Evolutionary conservation across 2,329 filamentous ascomycete species (phyloP), one percentile per base, ranked within the genome.

Genomic region (Trichoderma oligosporum): DNA sequence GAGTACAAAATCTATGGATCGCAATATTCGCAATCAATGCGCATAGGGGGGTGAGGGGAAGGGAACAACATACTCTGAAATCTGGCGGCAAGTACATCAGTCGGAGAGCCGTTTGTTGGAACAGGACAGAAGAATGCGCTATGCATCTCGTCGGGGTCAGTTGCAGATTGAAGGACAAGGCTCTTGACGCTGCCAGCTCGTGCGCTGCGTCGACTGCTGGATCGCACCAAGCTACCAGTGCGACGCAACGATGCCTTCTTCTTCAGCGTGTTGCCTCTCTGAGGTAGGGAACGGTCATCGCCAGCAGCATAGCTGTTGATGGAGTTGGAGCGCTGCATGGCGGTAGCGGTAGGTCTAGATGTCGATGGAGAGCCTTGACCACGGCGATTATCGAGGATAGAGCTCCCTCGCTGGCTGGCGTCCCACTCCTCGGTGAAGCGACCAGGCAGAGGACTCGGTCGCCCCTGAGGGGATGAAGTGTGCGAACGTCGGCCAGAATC

Each of bases 101-200:
- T 97, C 2, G 94, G 94, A 52, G 86, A 91, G 4, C 91, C 90
- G 16, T 82, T 83, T 4, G 90, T 97, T 3, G 92, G 94, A 31
- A 99, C 87, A 1, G 94, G 94, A 47, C 91, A 91, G 70, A 86
- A 87, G 70, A 97, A 97, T 41, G 88, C 90, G 73, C 89, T 97
- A 69, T 92, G 88, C 63, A 81, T 78, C 68, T 90, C 85, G 59
- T 87, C 83, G 60, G 83, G 80, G 60, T 90, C 86, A 27, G 78
- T 79, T 4, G 78, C 82, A 59, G 88, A 85, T 59, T 89, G 88
- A 57, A 91, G 75, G 24, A 82, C 84, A 57, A 96, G 78, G 66
- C 91, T 95, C 65, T 85, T 84, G 51, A 97, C 90, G 70, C 91
- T 96, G 56, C 91, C 92, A 25, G 92, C 90, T 67, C 86, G 87